These are phyloP conservation scores for Vanrija sp. DNA, from an alignment of 1,284 basidiomycete species.

Conservation along the genomic window DNA sequence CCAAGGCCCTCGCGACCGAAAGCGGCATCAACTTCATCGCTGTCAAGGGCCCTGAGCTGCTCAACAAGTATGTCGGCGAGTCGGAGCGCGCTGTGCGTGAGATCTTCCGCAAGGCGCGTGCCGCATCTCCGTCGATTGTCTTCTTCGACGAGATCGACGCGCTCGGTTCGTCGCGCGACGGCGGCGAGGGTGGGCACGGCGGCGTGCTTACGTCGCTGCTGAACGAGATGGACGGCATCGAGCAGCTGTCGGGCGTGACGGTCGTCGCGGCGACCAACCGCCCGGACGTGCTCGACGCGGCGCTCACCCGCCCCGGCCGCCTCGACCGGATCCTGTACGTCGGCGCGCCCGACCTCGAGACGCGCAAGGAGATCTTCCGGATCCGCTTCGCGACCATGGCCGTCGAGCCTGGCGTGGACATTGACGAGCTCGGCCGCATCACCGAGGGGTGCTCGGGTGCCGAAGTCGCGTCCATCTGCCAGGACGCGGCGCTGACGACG, in stretches of 20 bases:
- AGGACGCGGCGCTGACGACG: conserved; percentile 88
- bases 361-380: conserved; percentile 76
- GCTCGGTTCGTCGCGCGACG: conserved; percentile 71
- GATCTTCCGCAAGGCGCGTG: conserved; percentile 90
- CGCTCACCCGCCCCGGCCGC: conserved; percentile 88
- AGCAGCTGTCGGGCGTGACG: conserved; percentile 86
- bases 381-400: conserved; percentile 78
- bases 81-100: conserved; percentile 92
- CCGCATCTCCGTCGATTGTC: conserved; percentile 88
- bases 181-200: conserved; percentile 59
- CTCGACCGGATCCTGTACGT: conserved; percentile 95
- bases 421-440: conserved; percentile 69
- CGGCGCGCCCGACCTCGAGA: conserved; percentile 76
- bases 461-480: conserved; percentile 86
- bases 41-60: conserved; percentile 95
- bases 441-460: conserved; percentile 94
- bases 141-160: conserved; percentile 99
- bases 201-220: conserved; percentile 89
- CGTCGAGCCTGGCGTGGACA: conserved; percentile 64
- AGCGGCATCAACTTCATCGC: conserved; percentile 95
- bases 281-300: conserved; percentile 88
- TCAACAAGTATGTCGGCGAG: conserved; percentile 97
- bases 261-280: conserved; percentile 95
- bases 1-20: conserved; percentile 88
- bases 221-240: conserved; percentile 98